Conservation (phyloP, 208 protist species). For the Crithidia thermophila region DNA sequence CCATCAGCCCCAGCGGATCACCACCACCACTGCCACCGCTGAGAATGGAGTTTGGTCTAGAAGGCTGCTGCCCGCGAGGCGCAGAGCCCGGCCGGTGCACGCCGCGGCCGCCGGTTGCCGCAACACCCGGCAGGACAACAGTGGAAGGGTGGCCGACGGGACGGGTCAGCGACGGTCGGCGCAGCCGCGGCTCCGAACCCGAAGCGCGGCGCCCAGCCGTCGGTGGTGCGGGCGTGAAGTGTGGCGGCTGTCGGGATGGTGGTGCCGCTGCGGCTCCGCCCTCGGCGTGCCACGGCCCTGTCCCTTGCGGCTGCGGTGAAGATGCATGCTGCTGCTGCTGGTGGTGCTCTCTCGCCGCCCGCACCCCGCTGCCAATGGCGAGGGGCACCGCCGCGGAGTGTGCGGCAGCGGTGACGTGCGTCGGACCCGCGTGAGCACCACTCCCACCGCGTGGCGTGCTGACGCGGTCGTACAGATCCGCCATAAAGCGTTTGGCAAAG, state of each 20-base stretch:
- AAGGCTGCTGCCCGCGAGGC: too few relatives aligned
- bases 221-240: background rate
- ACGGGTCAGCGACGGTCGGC: background rate
- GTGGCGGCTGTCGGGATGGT: background rate
- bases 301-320: background rate
- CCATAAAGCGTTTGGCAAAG: conserved; percentile 53
- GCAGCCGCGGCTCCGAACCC: background rate
- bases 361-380: conserved; percentile 16
- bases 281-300: conserved; percentile 5
- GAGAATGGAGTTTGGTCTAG: too few relatives aligned
- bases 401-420: too few relatives aligned
- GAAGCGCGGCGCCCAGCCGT: background rate
- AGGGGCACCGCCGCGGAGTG: conserved; percentile 1
- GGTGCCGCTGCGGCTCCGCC: background rate
- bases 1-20: conserved; percentile 16
- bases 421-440: too few relatives aligned
- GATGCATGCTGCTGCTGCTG: conserved; percentile 2
- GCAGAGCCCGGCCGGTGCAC: background rate
- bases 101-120: too few relatives aligned
- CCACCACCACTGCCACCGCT: too few relatives aligned
- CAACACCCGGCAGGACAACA: background rate
- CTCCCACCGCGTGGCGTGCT: conserved; percentile 1
- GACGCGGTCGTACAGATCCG: conserved; percentile 46
- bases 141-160: background rate
- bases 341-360: conserved; percentile 7